These are phyloP conservation scores for Kwoniella dejecticola DNA, from an alignment of 768 basidiomycete genomes.

Conservation along the genomic window DNA sequence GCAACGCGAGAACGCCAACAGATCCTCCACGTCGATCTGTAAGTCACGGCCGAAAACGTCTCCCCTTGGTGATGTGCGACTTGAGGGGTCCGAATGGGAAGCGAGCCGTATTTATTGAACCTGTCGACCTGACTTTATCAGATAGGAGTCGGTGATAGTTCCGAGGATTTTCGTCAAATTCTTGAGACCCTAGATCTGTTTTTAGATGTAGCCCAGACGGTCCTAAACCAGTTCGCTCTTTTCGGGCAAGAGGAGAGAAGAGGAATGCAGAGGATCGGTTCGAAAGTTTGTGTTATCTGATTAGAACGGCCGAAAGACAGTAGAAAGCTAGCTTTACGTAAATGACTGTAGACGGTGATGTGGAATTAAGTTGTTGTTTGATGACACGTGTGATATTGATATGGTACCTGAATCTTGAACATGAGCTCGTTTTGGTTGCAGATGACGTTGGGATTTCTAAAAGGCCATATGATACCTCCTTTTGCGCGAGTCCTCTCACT, in stretches of 20 bases:
- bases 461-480: too few species aligned
- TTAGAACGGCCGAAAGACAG: neutral
- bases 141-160: neutral
- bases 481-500: too few species aligned
- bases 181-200: neutral
- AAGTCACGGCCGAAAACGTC: too few species aligned
- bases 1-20: too few species aligned
- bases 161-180: neutral
- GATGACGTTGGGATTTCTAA: too few species aligned
- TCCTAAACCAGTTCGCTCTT: neutral
- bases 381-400: neutral
- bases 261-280: neutral
- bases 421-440: too few species aligned
- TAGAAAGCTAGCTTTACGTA: neutral
- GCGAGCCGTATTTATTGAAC: too few species aligned
- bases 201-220: neutral
- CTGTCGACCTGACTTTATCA: neutral
- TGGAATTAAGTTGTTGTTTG: neutral
- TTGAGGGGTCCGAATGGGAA: too few species aligned
- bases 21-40: too few species aligned
- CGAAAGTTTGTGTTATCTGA: constrained; percentile 4
- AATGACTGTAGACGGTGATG: neutral
- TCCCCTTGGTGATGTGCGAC: too few species aligned
- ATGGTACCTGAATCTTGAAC: too few species aligned
- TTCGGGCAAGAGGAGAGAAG: neutral